Conservation (phyloP, 2,329 filamentous ascomycete genomes). For the Ramularia endophylla region DNA sequence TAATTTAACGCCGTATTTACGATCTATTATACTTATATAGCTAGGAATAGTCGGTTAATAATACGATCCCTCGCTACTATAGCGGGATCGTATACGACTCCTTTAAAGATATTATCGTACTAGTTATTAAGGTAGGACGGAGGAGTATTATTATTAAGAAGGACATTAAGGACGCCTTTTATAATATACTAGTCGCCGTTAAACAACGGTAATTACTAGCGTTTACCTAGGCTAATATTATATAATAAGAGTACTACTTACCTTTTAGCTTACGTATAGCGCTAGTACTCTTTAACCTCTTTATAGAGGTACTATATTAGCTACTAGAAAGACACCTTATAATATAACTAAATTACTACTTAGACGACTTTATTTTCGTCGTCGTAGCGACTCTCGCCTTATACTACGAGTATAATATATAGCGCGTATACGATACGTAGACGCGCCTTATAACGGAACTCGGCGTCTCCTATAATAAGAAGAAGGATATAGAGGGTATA, state of each 20-base stretch:
- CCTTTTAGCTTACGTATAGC: conserved; percentile 1
- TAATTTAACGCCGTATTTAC: not conserved
- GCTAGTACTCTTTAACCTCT: conserved; percentile 2
- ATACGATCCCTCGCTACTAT: not conserved
- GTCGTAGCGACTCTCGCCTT: no score
- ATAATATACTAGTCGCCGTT: not conserved
- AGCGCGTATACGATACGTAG: not conserved
- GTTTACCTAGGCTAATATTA: not conserved
- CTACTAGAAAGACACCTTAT: not conserved
- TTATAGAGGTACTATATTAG: conserved; percentile 1
- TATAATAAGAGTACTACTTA: conserved; percentile 1
- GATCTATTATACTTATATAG: not conserved
- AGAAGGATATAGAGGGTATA: not conserved
- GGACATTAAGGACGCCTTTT: not conserved
- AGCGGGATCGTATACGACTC: not conserved
- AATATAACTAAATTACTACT: not conserved
- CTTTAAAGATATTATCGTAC: not conserved
- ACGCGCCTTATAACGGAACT: not conserved
- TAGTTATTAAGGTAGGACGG: not conserved
- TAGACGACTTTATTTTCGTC: conserved; percentile 4
- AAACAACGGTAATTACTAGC: not conserved
- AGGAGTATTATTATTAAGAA: not conserved
- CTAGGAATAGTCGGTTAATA: not conserved
- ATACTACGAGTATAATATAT: not conserved
- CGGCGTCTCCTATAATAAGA: not conserved